Evolutionary conservation across 495 filamentous ascomycete species (phyloP).

Genomic region (Platismatia glauca): DNA sequence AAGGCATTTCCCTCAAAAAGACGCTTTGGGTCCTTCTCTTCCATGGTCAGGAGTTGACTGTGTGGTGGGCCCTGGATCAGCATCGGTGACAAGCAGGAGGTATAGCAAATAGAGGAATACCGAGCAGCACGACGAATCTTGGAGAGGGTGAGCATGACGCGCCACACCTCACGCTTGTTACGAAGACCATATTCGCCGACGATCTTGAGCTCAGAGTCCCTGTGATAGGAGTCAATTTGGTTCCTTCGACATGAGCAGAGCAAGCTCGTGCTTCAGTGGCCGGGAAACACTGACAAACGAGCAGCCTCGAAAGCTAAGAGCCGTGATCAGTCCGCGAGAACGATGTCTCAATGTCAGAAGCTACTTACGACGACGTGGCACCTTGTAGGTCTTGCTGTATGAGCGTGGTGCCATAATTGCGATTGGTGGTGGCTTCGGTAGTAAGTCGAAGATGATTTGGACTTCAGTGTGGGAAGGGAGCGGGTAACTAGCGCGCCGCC

Average conservation of each 20-base stretch:
- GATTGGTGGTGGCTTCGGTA: constrained; percentile 31
- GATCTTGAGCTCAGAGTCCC: constrained; percentile 97
- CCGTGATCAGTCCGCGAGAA: constrained; percentile 28
- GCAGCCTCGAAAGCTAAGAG: constrained; percentile 84
- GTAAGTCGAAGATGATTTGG: neutral
- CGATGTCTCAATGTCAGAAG: neutral
- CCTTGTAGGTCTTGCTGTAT: constrained; percentile 99
- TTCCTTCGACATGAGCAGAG: constrained; percentile 88
- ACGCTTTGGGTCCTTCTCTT: constrained; percentile 99
- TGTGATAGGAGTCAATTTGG: constrained; percentile 41
- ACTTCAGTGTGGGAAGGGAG: neutral
- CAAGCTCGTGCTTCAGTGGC: constrained; percentile 97
- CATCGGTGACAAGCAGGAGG: neutral
- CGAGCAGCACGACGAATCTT: constrained; percentile 99
- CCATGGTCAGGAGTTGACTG: constrained; percentile 98
- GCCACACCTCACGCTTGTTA: constrained; percentile 99
- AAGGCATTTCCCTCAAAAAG: constrained; percentile 99
- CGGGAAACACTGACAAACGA: constrained; percentile 89
- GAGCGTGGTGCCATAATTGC: constrained; percentile 53
- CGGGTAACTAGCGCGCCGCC: neutral
- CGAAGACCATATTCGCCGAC: constrained; percentile 98
- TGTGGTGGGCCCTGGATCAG: neutral
- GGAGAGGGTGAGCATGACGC: constrained; percentile 96
- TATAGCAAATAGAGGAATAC: constrained; percentile 45
- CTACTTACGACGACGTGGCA: constrained; percentile 61